Conservation (phyloP, 2,329 filamentous ascomycete species). For the Epichloe sibirici region DNA sequence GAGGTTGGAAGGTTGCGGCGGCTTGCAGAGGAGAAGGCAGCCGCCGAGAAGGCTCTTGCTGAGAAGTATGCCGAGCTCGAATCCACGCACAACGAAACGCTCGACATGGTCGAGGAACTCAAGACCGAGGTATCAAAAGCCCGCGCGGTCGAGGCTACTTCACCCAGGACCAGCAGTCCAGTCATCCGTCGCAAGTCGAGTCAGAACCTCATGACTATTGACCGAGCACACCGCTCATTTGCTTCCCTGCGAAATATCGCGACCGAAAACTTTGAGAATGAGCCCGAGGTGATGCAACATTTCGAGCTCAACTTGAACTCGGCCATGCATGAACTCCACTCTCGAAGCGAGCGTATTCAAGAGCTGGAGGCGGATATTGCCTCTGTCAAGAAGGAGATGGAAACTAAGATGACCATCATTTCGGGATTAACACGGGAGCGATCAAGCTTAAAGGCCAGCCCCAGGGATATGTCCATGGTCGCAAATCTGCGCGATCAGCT, state of each 20-base stretch:
- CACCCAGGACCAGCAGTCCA: conserved; percentile 54
- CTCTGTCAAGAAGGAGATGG: conserved; percentile 87
- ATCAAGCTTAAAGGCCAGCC: conserved; percentile 71
- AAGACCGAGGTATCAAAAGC: conserved; percentile 76
- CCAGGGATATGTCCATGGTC: conserved; percentile 85
- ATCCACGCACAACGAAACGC: conserved; percentile 64
- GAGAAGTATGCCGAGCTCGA: conserved; percentile 76
- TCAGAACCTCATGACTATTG: conserved; percentile 74
- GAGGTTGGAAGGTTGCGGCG: conserved; percentile 62
- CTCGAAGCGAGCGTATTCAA: conserved; percentile 77
- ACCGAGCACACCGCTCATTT: conserved; percentile 85
- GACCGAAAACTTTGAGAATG: conserved; percentile 67
- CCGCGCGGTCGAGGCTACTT: conserved; percentile 46
- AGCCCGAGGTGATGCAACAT: conserved; percentile 77
- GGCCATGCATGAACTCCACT: conserved; percentile 84
- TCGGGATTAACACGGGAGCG: conserved; percentile 86
- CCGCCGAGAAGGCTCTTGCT: conserved; percentile 58
- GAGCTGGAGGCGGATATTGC: conserved; percentile 77
- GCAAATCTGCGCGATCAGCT: conserved; percentile 80
- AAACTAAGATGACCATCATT: conserved; percentile 91
- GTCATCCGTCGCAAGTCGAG: conserved; percentile 89
- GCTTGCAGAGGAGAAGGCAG: conserved; percentile 65
- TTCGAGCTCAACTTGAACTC: conserved; percentile 88
- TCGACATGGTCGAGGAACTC: conserved; percentile 81
- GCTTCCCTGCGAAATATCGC: conserved; percentile 82